A percentile compares a stretch with the other conserved stretches of the same genome.
Evolutionary conservation across 306 rosid genomes (phyloP).

Genomic region (Fagus sylvatica): DNA sequence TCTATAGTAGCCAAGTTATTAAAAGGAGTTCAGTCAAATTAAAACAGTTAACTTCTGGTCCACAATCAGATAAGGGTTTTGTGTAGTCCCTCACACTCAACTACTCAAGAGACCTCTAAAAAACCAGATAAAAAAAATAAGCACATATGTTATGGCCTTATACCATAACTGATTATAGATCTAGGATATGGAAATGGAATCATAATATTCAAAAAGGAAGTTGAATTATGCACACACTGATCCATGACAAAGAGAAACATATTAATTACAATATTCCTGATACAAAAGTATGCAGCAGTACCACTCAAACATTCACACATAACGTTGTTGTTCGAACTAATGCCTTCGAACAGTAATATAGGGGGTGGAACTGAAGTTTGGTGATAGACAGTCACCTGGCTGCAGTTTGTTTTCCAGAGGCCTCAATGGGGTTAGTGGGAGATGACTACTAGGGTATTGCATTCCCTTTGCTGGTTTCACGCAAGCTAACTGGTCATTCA

Average conservation of each 20-base stretch:
- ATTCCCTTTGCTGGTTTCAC: slow-evolving; percentile 17
- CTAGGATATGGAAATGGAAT: too few species aligned
- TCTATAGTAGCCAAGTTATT: too few species aligned
- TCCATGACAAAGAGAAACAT: background rate
- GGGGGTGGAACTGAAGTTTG: slow-evolving; percentile 39
- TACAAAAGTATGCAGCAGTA: background rate
- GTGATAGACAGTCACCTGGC: slow-evolving; percentile 14
- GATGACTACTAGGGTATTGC: slow-evolving; percentile 23
- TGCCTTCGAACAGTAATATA: slow-evolving; percentile 34
- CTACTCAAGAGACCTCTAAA: too few species aligned
- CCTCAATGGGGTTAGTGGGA: slow-evolving; percentile 26
- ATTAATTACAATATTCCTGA: background rate
- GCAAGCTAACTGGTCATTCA: slow-evolving; percentile 1
- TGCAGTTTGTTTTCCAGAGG: slow-evolving; percentile 34
- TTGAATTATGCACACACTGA: background rate
- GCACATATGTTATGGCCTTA: too few species aligned
- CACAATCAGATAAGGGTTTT: too few species aligned
- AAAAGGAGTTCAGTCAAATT: too few species aligned
- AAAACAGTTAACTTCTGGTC: too few species aligned
- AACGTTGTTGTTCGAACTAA: background rate
- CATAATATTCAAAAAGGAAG: background rate
- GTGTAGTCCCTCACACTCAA: too few species aligned
- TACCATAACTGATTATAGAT: too few species aligned
- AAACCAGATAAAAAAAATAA: too few species aligned
- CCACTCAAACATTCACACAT: background rate